Percentiles rank a stretch among this genome's conserved stretches.
Evolutionary conservation across 495 filamentous ascomycete species (phyloP).

Genomic region (Xylaria acuta): DNA sequence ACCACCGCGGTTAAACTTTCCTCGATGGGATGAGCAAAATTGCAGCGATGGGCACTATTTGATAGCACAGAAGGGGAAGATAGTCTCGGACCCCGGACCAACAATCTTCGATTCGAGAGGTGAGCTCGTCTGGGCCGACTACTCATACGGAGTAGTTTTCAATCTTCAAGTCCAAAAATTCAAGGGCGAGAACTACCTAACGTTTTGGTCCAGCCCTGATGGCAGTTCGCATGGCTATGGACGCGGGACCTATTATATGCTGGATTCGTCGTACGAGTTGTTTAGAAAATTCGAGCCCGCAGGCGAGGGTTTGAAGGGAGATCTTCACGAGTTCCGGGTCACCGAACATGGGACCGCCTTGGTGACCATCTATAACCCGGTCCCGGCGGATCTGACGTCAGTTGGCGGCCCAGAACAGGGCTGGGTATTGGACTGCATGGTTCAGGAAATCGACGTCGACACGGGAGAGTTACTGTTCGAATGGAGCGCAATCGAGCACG

Average conservation of each 20-base stretch:
- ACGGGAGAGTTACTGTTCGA: slow-evolving; percentile 51
- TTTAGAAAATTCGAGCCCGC: slow-evolving; percentile 25
- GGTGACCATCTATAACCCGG: slow-evolving; percentile 49
- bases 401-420: slow-evolving; percentile 47
- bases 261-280: slow-evolving; percentile 33
- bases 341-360: slow-evolving; percentile 47
- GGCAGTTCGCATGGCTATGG: slow-evolving; percentile 28
- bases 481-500: slow-evolving; percentile 32
- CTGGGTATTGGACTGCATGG: slow-evolving; percentile 50
- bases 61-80: slow-evolving; percentile 47
- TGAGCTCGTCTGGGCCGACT: slow-evolving; percentile 49
- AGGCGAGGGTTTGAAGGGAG: slow-evolving; percentile 20
- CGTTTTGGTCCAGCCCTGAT: slow-evolving; percentile 31
- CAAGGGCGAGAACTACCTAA: slow-evolving; percentile 29
- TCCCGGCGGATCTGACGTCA: slow-evolving; percentile 41
- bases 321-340: slow-evolving; percentile 39
- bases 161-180: slow-evolving; percentile 26
- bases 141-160: slow-evolving; percentile 36
- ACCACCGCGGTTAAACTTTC: slow-evolving; percentile 46
- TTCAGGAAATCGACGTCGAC: slow-evolving; percentile 56
- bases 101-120: slow-evolving; percentile 48
- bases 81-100: slow-evolving; percentile 22
- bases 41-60: slow-evolving; percentile 52
- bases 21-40: slow-evolving; percentile 34
- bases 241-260: slow-evolving; percentile 30